phyloP scores from a whole-genome alignment of 352 stramenopile genomes.

The Globisporangium paroecandrum region DNA sequence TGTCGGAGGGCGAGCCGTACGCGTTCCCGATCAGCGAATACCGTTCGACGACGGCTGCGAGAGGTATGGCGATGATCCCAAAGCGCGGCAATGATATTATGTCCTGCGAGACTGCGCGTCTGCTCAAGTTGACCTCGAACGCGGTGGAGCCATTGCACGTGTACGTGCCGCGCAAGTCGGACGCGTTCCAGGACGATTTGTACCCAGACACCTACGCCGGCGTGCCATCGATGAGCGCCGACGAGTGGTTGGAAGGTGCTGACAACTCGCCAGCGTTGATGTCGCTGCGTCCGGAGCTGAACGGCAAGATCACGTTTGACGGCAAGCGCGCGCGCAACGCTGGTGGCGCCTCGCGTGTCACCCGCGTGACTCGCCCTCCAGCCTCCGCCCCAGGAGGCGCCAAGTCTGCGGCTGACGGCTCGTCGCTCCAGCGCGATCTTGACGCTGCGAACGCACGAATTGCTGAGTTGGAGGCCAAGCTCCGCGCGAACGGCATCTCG shows the following conservation, averaged over 20 bases:
- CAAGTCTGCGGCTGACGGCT: constrained; percentile 27
- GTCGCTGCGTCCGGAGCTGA: constrained; percentile 89
- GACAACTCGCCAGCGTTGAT: constrained; percentile 93
- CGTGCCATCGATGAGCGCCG: constrained; percentile 92
- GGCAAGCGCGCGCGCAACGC: constrained; percentile 63
- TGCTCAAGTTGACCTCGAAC: constrained; percentile 96
- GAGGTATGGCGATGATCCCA: constrained; percentile 98
- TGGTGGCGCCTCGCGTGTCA: constrained; percentile 32
- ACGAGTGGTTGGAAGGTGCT: constrained; percentile 94
- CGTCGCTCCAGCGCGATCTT: constrained; percentile 68
- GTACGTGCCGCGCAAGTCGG: constrained; percentile 97
- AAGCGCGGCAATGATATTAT: constrained; percentile 98
- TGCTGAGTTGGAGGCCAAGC: constrained; percentile 66
- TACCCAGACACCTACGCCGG: constrained; percentile 96
- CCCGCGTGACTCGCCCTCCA: constrained; percentile 36
- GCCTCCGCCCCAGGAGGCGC: constrained; percentile 14
- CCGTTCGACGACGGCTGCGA: constrained; percentile 93
- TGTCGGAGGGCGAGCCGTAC: constrained; percentile 94
- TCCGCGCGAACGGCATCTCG: constrained; percentile 64
- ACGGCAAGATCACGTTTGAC: constrained; percentile 85
- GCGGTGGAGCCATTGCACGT: constrained; percentile 96
- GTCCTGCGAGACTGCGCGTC: constrained; percentile 94
- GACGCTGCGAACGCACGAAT: constrained; percentile 82
- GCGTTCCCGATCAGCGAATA: constrained; percentile 94
- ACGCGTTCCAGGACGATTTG: constrained; percentile 99